Evolutionary conservation across 1,284 basidiomycete species (phyloP), one percentile per base, ranked within the genome.

Genomic region (Naganishia liquefaciens): DNA sequence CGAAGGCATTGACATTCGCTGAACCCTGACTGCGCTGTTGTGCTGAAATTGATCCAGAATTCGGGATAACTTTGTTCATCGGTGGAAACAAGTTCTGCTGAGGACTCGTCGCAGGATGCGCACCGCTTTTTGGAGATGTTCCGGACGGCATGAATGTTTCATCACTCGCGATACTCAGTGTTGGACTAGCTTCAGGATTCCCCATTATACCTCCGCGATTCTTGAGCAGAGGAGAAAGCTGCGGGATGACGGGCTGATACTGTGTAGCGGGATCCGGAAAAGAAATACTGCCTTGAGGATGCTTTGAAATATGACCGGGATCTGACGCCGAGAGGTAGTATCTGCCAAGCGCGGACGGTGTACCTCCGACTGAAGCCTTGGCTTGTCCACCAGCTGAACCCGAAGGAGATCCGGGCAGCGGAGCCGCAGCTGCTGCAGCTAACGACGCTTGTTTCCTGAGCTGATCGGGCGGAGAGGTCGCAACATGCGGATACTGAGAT

Each of bases 81-180:
- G 54, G 55, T 13, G 54, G 63, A 37, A 50, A 64, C 54, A 64
- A n/a, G 25, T 28, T 60, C 30, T 60, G 55, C 21, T 49, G 28
- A 17, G 55, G 44, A 30, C 28, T 25, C 13, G 39, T 39, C 9
- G 44, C 11, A 28, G 28, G 39, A 10, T 25, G 25, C 4, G 55
- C 49, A 2, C 53, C 53, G 13, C 47, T 62, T 23, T 63, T 47
- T 11, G 62, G 52, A 28, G 62, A 53, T 23, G 54, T 40, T 25
- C 55, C 55, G 37, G 55, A 47, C 33, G 57, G 49, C 23, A 65
- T 65, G 30, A 68, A 62, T 4, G 63, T 63, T 19, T 68, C 66
- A 42, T 68, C 66, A 49, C 66, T 68, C 6, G 66, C 66, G 27
- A 68, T 43, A 37, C 66, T 68, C 33, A 68, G 43, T 9, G 66